Conservation (phyloP, 768 basidiomycete species). For the Piloderma croceum region DNA sequence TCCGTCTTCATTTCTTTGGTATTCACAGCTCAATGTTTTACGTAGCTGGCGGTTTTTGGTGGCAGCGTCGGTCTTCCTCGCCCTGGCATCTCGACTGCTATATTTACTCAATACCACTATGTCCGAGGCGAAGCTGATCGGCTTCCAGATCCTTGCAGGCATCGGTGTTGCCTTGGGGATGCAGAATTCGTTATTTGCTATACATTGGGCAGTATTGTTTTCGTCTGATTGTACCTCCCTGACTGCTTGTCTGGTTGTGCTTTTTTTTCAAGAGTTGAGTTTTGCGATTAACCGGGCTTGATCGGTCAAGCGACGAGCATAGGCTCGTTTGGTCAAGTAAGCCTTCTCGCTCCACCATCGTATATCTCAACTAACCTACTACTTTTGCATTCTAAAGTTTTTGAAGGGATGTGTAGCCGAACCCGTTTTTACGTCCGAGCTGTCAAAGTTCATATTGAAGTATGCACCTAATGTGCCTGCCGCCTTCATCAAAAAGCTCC, state of each 20-base stretch:
- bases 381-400: too few species aligned
- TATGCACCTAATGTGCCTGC: conserved; percentile 13
- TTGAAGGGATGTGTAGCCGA: conserved; percentile 11
- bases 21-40: too few species aligned
- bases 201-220: conserved; percentile 3
- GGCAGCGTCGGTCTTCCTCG: conserved; percentile 1
- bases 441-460: conserved; percentile 4
- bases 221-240: too few species aligned
- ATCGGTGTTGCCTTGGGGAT: conserved; percentile 15
- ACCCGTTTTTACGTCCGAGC: conserved; percentile 8
- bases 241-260: too few species aligned
- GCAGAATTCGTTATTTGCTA: conserved; percentile 17
- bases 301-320: too few species aligned
- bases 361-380: conserved; percentile 3
- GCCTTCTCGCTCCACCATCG: too few species aligned
- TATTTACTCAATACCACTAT: conserved; percentile 2
- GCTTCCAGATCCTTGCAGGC: conserved; percentile 15
- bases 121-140: too few species aligned
- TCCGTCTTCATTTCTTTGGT: too few species aligned
- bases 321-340: too few species aligned
- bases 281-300: too few species aligned
- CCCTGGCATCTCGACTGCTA: conserved; percentile 7
- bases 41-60: conserved; percentile 14
- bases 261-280: too few species aligned
- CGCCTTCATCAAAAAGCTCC: conserved; percentile 4